phyloP scores from a whole-genome alignment of 2,329 filamentous ascomycete genomes.

The Trichoderma guizhouense region DNA sequence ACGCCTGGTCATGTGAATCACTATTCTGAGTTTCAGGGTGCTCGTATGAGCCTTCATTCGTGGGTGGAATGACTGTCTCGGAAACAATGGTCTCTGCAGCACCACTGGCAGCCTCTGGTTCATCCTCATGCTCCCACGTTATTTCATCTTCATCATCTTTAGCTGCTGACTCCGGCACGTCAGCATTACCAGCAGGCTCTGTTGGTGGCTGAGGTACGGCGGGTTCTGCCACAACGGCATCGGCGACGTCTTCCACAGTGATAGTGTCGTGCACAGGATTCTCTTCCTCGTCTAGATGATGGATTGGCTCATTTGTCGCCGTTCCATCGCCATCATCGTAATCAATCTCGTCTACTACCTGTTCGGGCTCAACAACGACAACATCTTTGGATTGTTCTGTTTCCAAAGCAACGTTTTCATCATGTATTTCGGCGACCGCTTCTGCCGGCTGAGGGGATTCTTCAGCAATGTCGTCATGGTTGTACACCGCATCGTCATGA shows the following conservation, averaged over 20 bases:
- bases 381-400: neutral
- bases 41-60: neutral
- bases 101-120: neutral
- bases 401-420: neutral
- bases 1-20: conserved; percentile 13
- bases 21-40: conserved; percentile 2
- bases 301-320: neutral
- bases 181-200: neutral
- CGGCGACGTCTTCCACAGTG: neutral
- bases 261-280: neutral
- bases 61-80: neutral
- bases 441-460: neutral
- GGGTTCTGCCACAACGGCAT: neutral
- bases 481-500: conserved; percentile 12
- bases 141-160: conserved; percentile 21
- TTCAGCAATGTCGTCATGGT: conserved; percentile 8
- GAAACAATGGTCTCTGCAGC: neutral
- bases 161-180: neutral
- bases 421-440: neutral
- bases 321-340: conserved; percentile 14
- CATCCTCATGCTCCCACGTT: conserved; percentile 22
- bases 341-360: conserved; percentile 2
- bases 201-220: neutral
- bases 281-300: neutral
- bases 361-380: neutral